Evolutionary conservation across 2,329 filamentous ascomycete species (phyloP).

Genomic region (Alternaria triticina): DNA sequence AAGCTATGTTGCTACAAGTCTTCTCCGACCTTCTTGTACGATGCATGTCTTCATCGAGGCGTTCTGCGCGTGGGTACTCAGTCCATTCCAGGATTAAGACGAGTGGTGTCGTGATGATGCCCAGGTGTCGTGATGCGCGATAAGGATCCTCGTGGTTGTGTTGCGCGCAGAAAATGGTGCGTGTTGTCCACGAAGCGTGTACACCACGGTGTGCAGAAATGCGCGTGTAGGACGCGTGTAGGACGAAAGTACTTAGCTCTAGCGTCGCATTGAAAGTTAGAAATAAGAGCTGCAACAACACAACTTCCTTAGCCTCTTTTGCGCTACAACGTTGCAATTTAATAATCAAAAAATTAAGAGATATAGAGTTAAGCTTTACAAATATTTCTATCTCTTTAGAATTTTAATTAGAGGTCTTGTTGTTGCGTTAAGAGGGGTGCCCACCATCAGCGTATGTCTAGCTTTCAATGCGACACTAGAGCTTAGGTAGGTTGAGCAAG

Average conservation of each 20-base stretch:
- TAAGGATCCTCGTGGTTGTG: not conserved
- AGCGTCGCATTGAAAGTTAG: no score
- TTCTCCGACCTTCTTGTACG: not conserved
- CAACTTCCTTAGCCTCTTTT: no score
- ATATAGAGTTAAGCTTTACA: no score
- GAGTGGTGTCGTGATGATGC: not conserved
- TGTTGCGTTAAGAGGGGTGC: no score
- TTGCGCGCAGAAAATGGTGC: not conserved
- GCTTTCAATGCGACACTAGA: no score
- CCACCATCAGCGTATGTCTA: no score
- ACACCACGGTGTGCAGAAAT: not conserved
- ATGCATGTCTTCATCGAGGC: not conserved
- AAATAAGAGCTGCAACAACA: no score
- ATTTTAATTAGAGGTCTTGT: no score
- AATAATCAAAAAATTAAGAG: no score
- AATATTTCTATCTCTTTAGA: no score
- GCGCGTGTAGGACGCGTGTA: not conserved
- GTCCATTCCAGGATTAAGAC: not conserved
- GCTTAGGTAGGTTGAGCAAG: not conserved
- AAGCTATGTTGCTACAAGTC: not conserved
- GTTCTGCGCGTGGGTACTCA: not conserved
- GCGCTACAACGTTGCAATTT: no score
- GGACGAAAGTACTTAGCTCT: no score
- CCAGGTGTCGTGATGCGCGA: not conserved
- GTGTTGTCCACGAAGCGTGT: not conserved